Evolutionary conservation across 495 filamentous ascomycete genomes (phyloP).

Genomic region (Penicillium soppii): DNA sequence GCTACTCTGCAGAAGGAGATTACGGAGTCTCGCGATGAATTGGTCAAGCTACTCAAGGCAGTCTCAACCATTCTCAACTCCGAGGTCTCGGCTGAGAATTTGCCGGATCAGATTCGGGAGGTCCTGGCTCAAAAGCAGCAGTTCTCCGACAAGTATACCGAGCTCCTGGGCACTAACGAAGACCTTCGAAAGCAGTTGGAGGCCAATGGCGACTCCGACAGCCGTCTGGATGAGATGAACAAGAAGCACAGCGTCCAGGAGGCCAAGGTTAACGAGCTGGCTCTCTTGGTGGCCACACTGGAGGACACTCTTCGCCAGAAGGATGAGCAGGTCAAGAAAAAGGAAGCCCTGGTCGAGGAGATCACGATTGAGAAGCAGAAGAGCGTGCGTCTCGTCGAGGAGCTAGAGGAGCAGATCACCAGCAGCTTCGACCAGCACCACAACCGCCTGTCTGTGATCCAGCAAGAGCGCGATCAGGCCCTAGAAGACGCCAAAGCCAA

Average conservation of each 20-base stretch:
- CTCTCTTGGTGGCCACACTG: constrained; percentile 54
- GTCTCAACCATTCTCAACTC: constrained; percentile 51
- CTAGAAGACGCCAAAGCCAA: constrained; percentile 48
- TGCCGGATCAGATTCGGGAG: constrained; percentile 49
- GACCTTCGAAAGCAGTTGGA: constrained; percentile 56
- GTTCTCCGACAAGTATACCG: constrained; percentile 46
- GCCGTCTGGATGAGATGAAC: constrained; percentile 34
- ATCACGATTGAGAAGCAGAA: constrained; percentile 68
- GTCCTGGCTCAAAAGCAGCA: constrained; percentile 44
- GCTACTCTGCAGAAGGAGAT: constrained; percentile 66
- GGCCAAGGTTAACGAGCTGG: constrained; percentile 49
- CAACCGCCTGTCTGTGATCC: constrained; percentile 72
- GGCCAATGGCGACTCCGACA: constrained; percentile 40
- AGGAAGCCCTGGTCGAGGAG: constrained; percentile 58
- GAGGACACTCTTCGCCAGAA: constrained; percentile 66
- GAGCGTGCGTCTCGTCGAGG: constrained; percentile 86
- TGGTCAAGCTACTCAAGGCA: constrained; percentile 57
- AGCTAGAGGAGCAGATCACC: constrained; percentile 95
- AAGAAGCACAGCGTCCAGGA: constrained; percentile 39
- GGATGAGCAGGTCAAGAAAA: constrained; percentile 70
- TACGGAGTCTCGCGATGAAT: constrained; percentile 64
- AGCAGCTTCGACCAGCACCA: constrained; percentile 93
- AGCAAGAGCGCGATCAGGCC: constrained; percentile 52
- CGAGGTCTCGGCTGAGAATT: constrained; percentile 45
- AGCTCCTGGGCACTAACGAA: constrained; percentile 42